Percentiles rank a stretch among this genome's conserved stretches.
Evolutionary conservation across 441 rosid genomes (phyloP).

Genomic region (Bocquillonia castaneifolia): DNA sequence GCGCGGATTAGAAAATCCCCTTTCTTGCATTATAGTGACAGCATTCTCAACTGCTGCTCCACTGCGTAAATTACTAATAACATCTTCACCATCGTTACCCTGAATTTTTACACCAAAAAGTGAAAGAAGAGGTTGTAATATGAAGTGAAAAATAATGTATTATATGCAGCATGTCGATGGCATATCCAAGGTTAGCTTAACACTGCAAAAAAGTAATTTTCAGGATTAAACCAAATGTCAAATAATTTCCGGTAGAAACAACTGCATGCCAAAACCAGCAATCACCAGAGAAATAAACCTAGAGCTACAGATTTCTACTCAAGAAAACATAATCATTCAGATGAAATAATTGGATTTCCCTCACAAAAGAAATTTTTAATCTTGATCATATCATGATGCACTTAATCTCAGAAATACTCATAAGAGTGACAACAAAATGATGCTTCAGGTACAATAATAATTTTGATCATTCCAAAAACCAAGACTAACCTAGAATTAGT

Average conservation of each 20-base stretch:
- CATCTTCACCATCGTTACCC: constrained; percentile 62
- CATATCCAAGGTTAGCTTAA: not conserved
- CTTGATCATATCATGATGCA: not conserved
- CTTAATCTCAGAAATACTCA: not conserved
- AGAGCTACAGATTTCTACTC: not conserved
- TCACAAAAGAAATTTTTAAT: not conserved
- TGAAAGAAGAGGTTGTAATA: not conserved
- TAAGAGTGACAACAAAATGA: not conserved
- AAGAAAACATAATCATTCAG: not conserved
- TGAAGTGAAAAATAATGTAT: not conserved
- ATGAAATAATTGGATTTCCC: not conserved
- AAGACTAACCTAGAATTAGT: not conserved
- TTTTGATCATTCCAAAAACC: not conserved
- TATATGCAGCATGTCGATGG: not conserved
- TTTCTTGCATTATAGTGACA: constrained; percentile 78
- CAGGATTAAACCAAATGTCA: not conserved
- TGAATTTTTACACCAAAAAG: constrained; percentile 21
- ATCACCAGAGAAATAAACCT: not conserved
- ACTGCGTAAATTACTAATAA: constrained; percentile 58
- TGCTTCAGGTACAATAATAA: not conserved
- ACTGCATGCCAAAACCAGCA: not conserved
- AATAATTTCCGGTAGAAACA: not conserved
- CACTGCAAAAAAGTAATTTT: not conserved
- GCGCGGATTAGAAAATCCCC: constrained; percentile 59
- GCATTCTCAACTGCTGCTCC: constrained; percentile 87